A percentile compares a stretch with the other conserved stretches of the same genome.
Evolutionary conservation across 495 filamentous ascomycete genomes (phyloP).

Genomic region (Annulohypoxylon nitens): DNA sequence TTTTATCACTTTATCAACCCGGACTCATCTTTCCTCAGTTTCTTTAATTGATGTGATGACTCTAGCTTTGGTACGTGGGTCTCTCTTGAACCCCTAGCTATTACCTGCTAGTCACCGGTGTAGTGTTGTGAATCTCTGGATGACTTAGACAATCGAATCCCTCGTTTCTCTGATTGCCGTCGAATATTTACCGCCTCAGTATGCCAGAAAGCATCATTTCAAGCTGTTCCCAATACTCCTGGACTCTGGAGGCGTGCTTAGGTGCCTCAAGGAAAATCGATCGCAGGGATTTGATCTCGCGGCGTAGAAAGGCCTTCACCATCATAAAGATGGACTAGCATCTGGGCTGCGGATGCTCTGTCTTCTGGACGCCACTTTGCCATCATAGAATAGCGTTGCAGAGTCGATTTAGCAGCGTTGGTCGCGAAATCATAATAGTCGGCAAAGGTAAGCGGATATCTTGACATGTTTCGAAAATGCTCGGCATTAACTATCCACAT

Average conservation of each 20-base stretch:
- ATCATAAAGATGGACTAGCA: neutral
- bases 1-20: no score
- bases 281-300: neutral
- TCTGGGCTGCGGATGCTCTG: constrained; percentile 16
- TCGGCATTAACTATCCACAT: neutral
- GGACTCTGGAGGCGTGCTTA: neutral
- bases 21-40: no score
- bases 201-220: no score
- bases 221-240: neutral
- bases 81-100: no score
- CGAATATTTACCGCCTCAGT: no score
- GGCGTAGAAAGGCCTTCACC: constrained; percentile 5
- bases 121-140: no score
- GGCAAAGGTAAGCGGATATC: no score
- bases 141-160: no score
- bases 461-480: neutral
- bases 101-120: no score
- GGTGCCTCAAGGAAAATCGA: neutral
- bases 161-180: no score
- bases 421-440: neutral
- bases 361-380: neutral
- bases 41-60: no score
- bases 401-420: neutral
- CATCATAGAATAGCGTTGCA: neutral
- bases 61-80: no score